Percentiles rank a stretch among this genome's conserved stretches.
phyloP scores from a whole-genome alignment of 805 yeast genomes.

The Zygosaccharomyces siamensis region DNA sequence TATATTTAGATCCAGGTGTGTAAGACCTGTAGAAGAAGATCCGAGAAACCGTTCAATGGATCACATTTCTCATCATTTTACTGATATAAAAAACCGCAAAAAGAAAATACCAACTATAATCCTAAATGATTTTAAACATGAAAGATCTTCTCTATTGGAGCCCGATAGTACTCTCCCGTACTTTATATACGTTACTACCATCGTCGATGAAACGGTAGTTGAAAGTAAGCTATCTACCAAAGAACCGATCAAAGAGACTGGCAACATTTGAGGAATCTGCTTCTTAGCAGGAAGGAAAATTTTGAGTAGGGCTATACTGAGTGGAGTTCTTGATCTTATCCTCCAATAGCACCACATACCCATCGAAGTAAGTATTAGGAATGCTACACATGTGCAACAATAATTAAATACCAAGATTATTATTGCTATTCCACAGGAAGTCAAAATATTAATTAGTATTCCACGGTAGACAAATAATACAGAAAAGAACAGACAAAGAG shows the following conservation, averaged over 20 bases:
- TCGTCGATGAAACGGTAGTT: slow-evolving; percentile 57
- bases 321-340: slow-evolving; percentile 65
- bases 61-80: slow-evolving; percentile 74
- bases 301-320: slow-evolving; percentile 63
- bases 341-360: slow-evolving; percentile 71
- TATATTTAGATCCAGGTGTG: slow-evolving; percentile 66
- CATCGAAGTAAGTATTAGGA: slow-evolving; percentile 57
- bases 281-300: slow-evolving; percentile 76
- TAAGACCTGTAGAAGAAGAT: slow-evolving; percentile 92
- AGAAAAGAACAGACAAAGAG: slow-evolving; percentile 62
- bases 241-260: slow-evolving; percentile 58
- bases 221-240: slow-evolving; percentile 58
- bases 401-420: slow-evolving; percentile 62
- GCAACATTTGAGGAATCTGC: slow-evolving; percentile 61
- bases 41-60: slow-evolving; percentile 78
- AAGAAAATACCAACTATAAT: slow-evolving; percentile 68
- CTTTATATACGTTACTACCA: slow-evolving; percentile 75
- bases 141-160: slow-evolving; percentile 48
- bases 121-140: slow-evolving; percentile 60
- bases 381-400: slow-evolving; percentile 78
- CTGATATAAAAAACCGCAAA: slow-evolving; percentile 77
- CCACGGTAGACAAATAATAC: slow-evolving; percentile 63
- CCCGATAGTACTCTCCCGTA: slow-evolving; percentile 51
- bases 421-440: slow-evolving; percentile 74
- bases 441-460: slow-evolving; percentile 56